Evolutionary conservation across 495 filamentous ascomycete genomes (phyloP), one percentile per base, ranked within the genome.

Genomic region (Penicillium diatomitis): DNA sequence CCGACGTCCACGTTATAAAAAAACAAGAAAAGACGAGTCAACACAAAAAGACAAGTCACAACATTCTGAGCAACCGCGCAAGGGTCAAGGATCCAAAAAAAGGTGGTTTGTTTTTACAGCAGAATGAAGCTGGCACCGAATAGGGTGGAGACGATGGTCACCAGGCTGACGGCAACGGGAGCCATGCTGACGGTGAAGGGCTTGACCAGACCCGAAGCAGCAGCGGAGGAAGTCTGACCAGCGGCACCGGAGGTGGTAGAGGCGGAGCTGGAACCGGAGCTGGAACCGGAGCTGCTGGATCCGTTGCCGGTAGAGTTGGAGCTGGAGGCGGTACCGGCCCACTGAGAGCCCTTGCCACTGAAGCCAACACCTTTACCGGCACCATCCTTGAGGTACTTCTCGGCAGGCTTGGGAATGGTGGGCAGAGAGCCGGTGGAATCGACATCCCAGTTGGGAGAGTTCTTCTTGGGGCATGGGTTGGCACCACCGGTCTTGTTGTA

Each of bases 331-430:
- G 73, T 72, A 41, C 80, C 84, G 3, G 82, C 75, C 47, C 82
- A 77, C 72, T 90, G 86, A 47, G 83, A 87, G 35, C 89, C 88
- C 32, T 68, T 50, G 8, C 89, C 89, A 5, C 63, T 65, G 41
- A 95, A 83, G 49, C 89, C 89, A 0, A 75, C 74, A 3, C 83
- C 86, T 27, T 67, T 70, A 42, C 89, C 88, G 44, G 88, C 88
- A 57, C 88, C 87, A 4, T 79, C 62, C 40, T 65, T 80, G 76
- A 94, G 81, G 69, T 77, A 87, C 70, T 84, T 68, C 62, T 74
- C 61, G 27, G 86, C 88, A 12, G 67, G 75, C 0, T 65, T 60
- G 4, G 91, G 91, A 20, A 96, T 85, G 37, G 81, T 79, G 3
- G 91, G 91, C 8, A 97, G 82, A 29, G 68, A 60, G 48, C 83